Conservation (phyloP, 306 rosid genomes). For the Arachis hypogaea region DNA sequence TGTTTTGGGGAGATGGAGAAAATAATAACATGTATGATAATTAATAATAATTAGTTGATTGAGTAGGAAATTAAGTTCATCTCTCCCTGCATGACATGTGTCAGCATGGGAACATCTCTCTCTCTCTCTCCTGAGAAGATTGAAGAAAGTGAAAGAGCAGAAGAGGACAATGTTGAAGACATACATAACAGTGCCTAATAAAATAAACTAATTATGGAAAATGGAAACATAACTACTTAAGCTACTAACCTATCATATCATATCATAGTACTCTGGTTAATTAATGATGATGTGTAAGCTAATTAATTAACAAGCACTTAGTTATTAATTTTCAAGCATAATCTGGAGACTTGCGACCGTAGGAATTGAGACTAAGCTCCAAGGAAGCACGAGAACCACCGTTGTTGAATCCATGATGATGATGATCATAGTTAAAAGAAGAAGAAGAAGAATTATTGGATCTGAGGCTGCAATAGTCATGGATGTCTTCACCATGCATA, state of each 20-base stretch:
- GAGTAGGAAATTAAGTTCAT: constrained; percentile 32
- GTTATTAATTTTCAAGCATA: constrained; percentile 33
- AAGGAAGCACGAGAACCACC: constrained; percentile 66
- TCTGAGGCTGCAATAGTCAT: constrained; percentile 60
- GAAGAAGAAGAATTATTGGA: constrained; percentile 52
- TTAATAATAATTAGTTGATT: constrained; percentile 35
- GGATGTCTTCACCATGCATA: constrained; percentile 77
- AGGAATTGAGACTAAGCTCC: constrained; percentile 87
- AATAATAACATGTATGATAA: constrained; percentile 18
- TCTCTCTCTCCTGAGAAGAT: too few species aligned
- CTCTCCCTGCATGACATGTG: constrained; percentile 44
- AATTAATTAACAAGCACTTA: too few species aligned
- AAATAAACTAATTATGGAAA: not conserved
- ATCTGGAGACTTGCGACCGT: constrained; percentile 59
- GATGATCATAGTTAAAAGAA: constrained; percentile 56
- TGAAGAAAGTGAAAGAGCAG: too few species aligned
- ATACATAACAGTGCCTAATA: constrained; percentile 28
- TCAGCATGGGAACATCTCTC: constrained; percentile 39
- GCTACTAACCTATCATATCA: not conserved
- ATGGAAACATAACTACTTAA: constrained; percentile 25
- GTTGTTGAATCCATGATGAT: constrained; percentile 43
- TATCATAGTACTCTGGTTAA: too few species aligned
- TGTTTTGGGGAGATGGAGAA: constrained; percentile 42
- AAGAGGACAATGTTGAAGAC: not conserved
- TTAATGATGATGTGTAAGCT: too few species aligned